Base-by-base conservation (phyloP, 768 basidiomycete species). In the Melanogaster broomeanus region DNA sequence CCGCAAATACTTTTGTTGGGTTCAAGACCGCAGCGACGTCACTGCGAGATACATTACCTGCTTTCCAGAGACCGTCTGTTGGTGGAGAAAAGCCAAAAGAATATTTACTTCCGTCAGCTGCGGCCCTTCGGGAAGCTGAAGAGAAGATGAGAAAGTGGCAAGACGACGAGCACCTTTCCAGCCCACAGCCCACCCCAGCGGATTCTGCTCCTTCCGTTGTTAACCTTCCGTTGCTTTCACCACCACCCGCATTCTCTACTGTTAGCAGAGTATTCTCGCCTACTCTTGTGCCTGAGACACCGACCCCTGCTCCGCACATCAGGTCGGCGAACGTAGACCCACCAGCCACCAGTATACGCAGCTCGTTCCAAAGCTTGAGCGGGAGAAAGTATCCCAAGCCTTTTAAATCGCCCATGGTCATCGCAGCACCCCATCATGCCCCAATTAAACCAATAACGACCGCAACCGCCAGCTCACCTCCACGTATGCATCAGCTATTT, bases 111-210 rank as follows among this genome's bases (percentile, higher is more conserved):
- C 85, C 85, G 2, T 86, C 85, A 6, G 72, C 69, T 28, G 69
- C 69, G 21, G 82, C 86, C 1, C 62, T 87, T 8, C 77, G 74
- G 8, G 76, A 76, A 57, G 86, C 85, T 1, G 67, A 77, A 65
- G 77, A 77, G 38, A 79, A 73, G 56, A 70, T 84, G 61, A 70
- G 67, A 24, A 69, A 72, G 22, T 84, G 81, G 82, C 65, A 73
- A 33, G 70, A 74, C 38, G 73, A 75, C n/a, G 66, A 70, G n/a
- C 41, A 24, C 54, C 13, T 19, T 25, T 51, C 50, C 7, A 52
- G 53, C 38, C 50, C 49, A n/a, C 40, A 43, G 15, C 51, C 56
- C 0, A 67, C 73, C 2, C 66, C 69, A 11, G 56, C 35, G 18
- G 51, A 42, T 11, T 39, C 56, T 6, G 27, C 45, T 33, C 12